Percentiles rank a stretch among this genome's conserved stretches.
Evolutionary conservation across 306 rosid genomes (phyloP).

Genomic region (Begonia masoniana): DNA sequence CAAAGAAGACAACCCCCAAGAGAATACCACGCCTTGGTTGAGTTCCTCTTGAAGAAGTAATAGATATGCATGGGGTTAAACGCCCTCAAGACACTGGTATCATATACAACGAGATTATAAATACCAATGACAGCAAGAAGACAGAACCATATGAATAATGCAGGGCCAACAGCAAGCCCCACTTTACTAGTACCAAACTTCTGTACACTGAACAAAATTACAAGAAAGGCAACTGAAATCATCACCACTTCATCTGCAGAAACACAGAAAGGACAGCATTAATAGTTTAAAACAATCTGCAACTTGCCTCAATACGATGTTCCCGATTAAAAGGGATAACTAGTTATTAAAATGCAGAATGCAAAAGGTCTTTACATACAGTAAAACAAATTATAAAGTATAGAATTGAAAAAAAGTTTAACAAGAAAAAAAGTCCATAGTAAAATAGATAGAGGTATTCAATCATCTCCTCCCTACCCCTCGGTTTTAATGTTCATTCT

Average conservation of each 20-base stretch:
- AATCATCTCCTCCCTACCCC: too few relatives aligned
- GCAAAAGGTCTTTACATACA: too few relatives aligned
- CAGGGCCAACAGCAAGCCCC: constrained; percentile 91
- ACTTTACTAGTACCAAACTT: constrained; percentile 93
- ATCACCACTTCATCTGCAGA: constrained; percentile 81
- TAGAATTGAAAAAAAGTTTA: too few relatives aligned
- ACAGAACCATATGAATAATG: constrained; percentile 91
- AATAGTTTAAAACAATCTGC: constrained; percentile 1
- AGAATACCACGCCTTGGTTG: constrained; percentile 88
- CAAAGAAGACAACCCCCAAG: constrained; percentile 96
- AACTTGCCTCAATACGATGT: background rate
- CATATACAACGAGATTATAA: constrained; percentile 77
- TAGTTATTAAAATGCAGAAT: too few relatives aligned
- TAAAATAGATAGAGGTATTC: too few relatives aligned
- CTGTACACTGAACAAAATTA: constrained; percentile 86
- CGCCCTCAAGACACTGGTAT: constrained; percentile 60
- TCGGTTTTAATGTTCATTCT: too few relatives aligned
- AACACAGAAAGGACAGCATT: background rate
- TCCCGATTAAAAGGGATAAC: too few relatives aligned
- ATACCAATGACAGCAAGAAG: constrained; percentile 75
- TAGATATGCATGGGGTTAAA: constrained; percentile 84
- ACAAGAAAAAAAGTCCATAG: too few relatives aligned
- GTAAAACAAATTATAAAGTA: background rate
- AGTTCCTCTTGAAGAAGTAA: constrained; percentile 87
- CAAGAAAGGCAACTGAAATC: constrained; percentile 79